Conservation (phyloP, 1,139 yeast genomes). For the Saccharomycopsis hybrid region DNA sequence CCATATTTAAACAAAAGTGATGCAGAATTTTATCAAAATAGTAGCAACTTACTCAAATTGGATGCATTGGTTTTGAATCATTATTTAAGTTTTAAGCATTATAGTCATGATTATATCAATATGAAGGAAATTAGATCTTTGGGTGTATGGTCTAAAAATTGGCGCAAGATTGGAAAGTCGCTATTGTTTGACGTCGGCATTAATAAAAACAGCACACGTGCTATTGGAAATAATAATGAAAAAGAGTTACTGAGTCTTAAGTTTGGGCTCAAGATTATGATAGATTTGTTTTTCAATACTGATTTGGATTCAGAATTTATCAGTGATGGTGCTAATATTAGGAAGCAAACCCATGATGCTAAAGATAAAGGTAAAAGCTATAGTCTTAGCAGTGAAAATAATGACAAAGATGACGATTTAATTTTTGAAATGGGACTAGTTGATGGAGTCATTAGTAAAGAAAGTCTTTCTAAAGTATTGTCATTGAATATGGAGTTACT, state of each 20-base stretch:
- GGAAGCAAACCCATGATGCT: background rate
- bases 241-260: conserved; percentile 10
- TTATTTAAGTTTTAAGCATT: conserved; percentile 28
- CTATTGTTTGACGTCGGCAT: background rate
- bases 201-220: background rate
- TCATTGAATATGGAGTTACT: conserved; percentile 31
- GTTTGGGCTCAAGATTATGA: conserved; percentile 10
- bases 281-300: conserved; percentile 11
- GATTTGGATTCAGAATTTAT: background rate
- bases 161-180: conserved; percentile 27
- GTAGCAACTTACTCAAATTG: conserved; percentile 13
- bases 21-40: conserved; percentile 24
- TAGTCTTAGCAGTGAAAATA: background rate
- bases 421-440: conserved; percentile 6
- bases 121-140: conserved; percentile 30
- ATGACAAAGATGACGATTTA: conserved; percentile 8
- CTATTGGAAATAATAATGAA: background rate
- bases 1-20: conserved; percentile 27
- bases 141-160: conserved; percentile 30
- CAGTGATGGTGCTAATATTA: background rate
- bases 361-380: background rate
- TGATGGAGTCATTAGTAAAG: conserved; percentile 4
- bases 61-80: conserved; percentile 29
- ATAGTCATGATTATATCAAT: conserved; percentile 23
- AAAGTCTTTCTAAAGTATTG: conserved; percentile 26